phyloP scores from a whole-genome alignment of 2,329 filamentous ascomycete species.

The Truncatella angustata region DNA sequence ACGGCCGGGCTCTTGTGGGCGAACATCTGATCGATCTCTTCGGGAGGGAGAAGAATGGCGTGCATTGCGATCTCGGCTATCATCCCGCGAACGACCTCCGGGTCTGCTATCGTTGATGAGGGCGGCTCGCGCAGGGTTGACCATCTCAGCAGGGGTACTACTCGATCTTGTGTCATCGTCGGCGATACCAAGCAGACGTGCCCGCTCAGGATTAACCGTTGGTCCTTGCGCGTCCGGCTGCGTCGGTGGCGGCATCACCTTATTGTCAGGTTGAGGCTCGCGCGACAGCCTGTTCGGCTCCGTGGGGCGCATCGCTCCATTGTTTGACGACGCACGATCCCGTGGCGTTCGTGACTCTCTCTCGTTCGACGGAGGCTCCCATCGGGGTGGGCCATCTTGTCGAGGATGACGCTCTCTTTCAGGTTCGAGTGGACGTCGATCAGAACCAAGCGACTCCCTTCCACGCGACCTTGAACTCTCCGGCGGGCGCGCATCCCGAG shows the following conservation, averaged over 20 bases:
- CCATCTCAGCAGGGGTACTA: conserved; percentile 34
- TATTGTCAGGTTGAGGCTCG: conserved; percentile 24
- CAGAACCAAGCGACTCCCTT: conserved; percentile 38
- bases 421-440: conserved; percentile 41
- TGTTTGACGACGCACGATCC: conserved; percentile 30
- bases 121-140: conserved; percentile 49
- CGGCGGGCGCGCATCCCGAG: conserved; percentile 33
- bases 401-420: conserved; percentile 37
- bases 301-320: conserved; percentile 18
- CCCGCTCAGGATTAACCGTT: conserved; percentile 54
- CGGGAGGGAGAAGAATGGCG: conserved; percentile 46
- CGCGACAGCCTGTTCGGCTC: conserved; percentile 24
- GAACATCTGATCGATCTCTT: conserved; percentile 35
- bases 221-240: conserved; percentile 38
- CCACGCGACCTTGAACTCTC: conserved; percentile 42
- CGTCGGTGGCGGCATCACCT: conserved; percentile 27
- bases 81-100: conserved; percentile 40
- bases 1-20: conserved; percentile 36
- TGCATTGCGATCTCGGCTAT: conserved; percentile 39
- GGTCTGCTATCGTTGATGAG: conserved; percentile 40
- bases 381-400: conserved; percentile 25
- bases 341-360: conserved; percentile 30
- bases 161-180: not conserved
- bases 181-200: conserved; percentile 40
- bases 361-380: conserved; percentile 34